Percentiles rank a stretch among this genome's conserved stretches.
phyloP scores from a whole-genome alignment of 164 flowering plant genomes.

The Berberis vulgaris region DNA sequence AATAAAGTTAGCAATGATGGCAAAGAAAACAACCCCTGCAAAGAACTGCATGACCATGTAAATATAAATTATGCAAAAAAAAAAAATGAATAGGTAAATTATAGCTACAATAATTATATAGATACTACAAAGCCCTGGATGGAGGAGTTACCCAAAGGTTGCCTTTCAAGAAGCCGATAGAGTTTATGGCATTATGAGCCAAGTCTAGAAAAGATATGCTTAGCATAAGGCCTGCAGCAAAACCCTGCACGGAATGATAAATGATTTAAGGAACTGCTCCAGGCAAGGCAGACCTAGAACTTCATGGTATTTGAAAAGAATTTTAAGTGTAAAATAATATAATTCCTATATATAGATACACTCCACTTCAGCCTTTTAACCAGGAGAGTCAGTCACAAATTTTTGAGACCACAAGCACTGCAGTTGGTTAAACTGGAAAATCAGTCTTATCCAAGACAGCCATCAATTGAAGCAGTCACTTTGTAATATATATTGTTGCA shows the following conservation, averaged over 20 bases:
- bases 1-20: slow-evolving; percentile 55
- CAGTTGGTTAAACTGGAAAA: no score
- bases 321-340: no score
- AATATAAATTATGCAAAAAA: slow-evolving; percentile 7
- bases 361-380: no score
- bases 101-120: not conserved
- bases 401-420: no score
- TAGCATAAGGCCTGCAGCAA: slow-evolving; percentile 97
- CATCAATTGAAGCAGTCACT: no score
- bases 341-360: no score
- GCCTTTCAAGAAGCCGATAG: slow-evolving; percentile 87
- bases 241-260: slow-evolving; percentile 45
- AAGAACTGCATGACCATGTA: slow-evolving; percentile 51
- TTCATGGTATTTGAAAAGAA: no score
- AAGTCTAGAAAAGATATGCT: slow-evolving; percentile 94
- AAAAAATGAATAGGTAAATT: not conserved
- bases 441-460: no score
- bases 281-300: not conserved
- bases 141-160: slow-evolving; percentile 70
- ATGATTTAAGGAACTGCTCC: not conserved
- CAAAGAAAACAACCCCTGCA: slow-evolving; percentile 90
- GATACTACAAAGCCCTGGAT: not conserved
- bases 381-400: no score
- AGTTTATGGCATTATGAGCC: slow-evolving; percentile 92
- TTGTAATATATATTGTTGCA: no score